Base-by-base conservation (phyloP, 371 early-diverging fungal species). In the Conidiobolus incongruus region DNA sequence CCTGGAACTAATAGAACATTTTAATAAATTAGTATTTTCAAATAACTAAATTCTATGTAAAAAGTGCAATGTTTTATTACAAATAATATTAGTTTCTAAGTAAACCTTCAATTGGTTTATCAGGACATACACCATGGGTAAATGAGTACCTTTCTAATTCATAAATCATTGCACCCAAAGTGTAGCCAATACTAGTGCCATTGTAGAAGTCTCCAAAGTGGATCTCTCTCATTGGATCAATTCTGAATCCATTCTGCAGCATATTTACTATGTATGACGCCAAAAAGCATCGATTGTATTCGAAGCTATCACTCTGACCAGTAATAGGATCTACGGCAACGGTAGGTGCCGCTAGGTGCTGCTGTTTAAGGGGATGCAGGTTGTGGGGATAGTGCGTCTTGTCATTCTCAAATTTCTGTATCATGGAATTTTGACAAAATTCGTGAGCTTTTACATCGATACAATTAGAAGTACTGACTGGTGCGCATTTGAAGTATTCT, bases 151-250 rank as follows among this genome's bases (percentile, higher is more conserved):
- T 12, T 19, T 41, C 41, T 19, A 41, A 24, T 19, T 41, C 41
- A 30, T 41, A 41, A 30, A 41, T 41, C 30, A 41, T 41, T 15
- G 41, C 41, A 7, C 41, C 41, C 11, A 41, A 15, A 10, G 41
- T 41, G 29, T 29, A 41, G 15, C 41, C 41, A 10, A 30, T 41
- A 41, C 30, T 41, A 2, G 30, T 41, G 16, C 21, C 30, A 24
- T 29, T n/a, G 17, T 41, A 23, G 16, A 16, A 13, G 20, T 41
- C 41, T 8, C 29, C 10, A 29, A 41, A 41, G 15, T 17, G 26
- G 15, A 41, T 41, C 3, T 12, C 29, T 6, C 32, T 11, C 6
- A 41, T 12, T 15, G 30, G 12, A 31, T 15, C 30, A 41, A 41
- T 31, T 6, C 30, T 11, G 15, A 41, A 41, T 4, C 41, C 41